These are phyloP conservation scores for Saccharomycopsis hybrid DNA, from an alignment of 1,139 yeast species.

Conservation along the genomic window DNA sequence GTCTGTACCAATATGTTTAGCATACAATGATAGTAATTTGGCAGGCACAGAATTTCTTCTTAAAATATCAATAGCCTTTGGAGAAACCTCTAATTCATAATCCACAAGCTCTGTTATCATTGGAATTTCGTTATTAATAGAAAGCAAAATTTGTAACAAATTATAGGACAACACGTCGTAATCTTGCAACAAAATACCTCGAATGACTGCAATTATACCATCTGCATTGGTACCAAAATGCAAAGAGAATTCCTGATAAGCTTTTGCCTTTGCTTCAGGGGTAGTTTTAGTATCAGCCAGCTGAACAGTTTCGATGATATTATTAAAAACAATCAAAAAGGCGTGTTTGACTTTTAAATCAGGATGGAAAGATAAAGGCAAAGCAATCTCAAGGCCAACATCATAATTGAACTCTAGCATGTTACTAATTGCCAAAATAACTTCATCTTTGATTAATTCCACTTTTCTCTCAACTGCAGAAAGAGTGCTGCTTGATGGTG, in stretches of 20 bases:
- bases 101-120: conserved; percentile 47
- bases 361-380: conserved; percentile 74
- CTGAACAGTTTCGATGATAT: conserved; percentile 43
- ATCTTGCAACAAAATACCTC: conserved; percentile 7
- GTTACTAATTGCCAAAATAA: conserved; percentile 61
- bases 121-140: conserved; percentile 10
- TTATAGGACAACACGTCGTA: conserved; percentile 12
- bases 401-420: conserved; percentile 68
- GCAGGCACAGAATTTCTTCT: conserved; percentile 82
- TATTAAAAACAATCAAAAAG: conserved; percentile 71
- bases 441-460: conserved; percentile 52
- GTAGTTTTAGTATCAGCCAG: conserved; percentile 2
- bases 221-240: conserved; percentile 7
- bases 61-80: conserved; percentile 60
- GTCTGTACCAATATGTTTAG: conserved; percentile 57
- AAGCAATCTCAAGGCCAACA: conserved; percentile 69
- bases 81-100: conserved; percentile 47
- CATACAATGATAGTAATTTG: conserved; percentile 64
- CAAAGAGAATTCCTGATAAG: conserved; percentile 5
- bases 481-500: conserved; percentile 21
- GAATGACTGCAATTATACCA: conserved; percentile 10
- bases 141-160: conserved; percentile 9
- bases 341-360: conserved; percentile 62
- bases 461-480: conserved; percentile 44
- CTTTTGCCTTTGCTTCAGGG: conserved; percentile 7